Base-by-base conservation (phyloP, 176 grass and related monocot species). In the Luzula sylvatica region DNA sequence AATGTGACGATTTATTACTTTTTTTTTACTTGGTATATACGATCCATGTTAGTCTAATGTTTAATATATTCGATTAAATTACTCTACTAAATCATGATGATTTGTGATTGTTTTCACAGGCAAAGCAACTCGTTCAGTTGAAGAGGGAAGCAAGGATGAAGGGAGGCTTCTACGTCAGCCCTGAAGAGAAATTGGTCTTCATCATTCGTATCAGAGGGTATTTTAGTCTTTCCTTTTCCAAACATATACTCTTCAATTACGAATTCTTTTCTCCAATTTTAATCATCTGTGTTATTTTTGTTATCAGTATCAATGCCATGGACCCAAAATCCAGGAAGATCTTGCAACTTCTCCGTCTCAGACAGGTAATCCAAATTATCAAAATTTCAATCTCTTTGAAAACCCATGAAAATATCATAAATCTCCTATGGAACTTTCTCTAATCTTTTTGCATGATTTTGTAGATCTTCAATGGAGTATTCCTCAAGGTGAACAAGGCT, bases 401-500 rank as follows among this genome's bases (percentile, higher is more conserved):
- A 46, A 8, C 35, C 3, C 42, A 46, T n/a, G 42, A 46, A n/a
- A n/a, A 13, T n/a, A n/a, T 16, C 3, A 46, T 46, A 46, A 4
- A 46, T 46, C 35, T 40, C 35, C 11, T 40, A 6, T 40, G 35
- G 35, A 56, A 60, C 20, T 15, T 11, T 2, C 15, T 47, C 42
- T 41, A 26, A 51, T 29, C 24, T 16, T n/a, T 35, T 7, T 16
- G 11, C 49, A 46, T 2, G 13, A 45, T 19, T 53, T 42, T 68
- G 16, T 38, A 94, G 88, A 83, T 87, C 61, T 96, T 88, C 40
- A 89, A 89, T 57, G 84, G 90, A 8, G 90, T 89, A 40, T 96
- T 96, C 55, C 45, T 96, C 8, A 96, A 96, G 67, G 89, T 95
- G 48, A 95, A 95, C 73, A 95, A 88, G 73, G 83, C 89, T 15